Conservation (phyloP, 1,284 basidiomycete genomes). For the Gomphus sp. region DNA sequence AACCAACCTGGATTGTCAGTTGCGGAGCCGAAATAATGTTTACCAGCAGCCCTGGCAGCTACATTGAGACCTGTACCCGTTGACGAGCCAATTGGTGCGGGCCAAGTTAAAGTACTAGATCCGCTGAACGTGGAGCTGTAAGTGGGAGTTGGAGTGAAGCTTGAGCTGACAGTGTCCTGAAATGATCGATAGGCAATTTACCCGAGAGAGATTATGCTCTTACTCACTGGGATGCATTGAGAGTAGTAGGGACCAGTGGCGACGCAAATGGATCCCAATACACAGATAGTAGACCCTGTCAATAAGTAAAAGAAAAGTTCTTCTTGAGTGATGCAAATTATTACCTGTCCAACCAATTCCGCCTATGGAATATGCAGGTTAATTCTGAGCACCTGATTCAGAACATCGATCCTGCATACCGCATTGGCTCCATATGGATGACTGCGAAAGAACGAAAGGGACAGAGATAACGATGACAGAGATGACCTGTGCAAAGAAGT, state of each 20-base stretch:
- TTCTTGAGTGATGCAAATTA: neutral
- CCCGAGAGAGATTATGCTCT: neutral
- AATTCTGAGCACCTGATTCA: neutral
- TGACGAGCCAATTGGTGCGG: neutral
- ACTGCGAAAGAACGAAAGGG: conserved; percentile 23
- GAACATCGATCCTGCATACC: conserved; percentile 15
- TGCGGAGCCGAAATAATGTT: conserved; percentile 46
- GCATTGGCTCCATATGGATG: conserved; percentile 25
- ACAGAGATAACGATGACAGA: neutral
- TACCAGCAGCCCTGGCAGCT: neutral
- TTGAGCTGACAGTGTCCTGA: neutral
- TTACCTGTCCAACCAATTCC: conserved; percentile 26
- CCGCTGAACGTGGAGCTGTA: neutral
- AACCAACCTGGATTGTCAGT: conserved; percentile 38
- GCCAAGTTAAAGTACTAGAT: neutral
- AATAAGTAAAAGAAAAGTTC: neutral
- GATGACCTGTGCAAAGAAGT: neutral
- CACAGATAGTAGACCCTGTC: conserved; percentile 24
- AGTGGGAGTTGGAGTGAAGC: neutral
- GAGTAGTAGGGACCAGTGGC: conserved; percentile 24
- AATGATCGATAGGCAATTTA: neutral
- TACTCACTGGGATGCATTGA: conserved; percentile 19
- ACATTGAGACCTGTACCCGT: conserved; percentile 2
- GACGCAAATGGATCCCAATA: conserved; percentile 21
- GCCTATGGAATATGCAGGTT: conserved; percentile 14